Conservation (phyloP, 345 rosid genomes). For the Populus tremula region DNA sequence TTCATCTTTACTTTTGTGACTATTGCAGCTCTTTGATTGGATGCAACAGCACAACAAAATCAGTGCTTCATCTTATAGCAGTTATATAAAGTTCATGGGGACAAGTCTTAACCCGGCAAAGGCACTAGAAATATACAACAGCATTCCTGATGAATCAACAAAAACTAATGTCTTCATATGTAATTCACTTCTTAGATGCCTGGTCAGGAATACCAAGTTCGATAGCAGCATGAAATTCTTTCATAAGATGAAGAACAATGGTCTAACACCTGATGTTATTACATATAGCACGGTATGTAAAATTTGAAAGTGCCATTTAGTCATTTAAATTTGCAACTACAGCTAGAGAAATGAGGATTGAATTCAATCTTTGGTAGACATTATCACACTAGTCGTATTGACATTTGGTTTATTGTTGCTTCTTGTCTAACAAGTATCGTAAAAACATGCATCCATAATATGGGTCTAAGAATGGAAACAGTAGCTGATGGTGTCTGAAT, state of each 20-base stretch:
- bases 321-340: neutral
- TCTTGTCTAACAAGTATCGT: neutral
- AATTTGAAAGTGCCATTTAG: neutral
- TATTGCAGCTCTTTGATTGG: conserved; percentile 81
- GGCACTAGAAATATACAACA: conserved; percentile 68
- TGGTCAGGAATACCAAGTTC: conserved; percentile 67
- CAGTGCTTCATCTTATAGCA: conserved; percentile 64
- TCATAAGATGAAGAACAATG: conserved; percentile 83
- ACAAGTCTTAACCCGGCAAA: conserved; percentile 49
- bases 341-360: neutral
- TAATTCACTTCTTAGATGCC: conserved; percentile 75
- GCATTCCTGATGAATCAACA: conserved; percentile 57
- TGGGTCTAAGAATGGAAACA: too few relatives aligned
- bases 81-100: conserved; percentile 71
- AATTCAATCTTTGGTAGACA: neutral
- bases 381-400: neutral
- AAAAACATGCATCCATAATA: too few relatives aligned
- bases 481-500: too few relatives aligned
- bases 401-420: neutral
- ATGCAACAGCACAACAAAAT: conserved; percentile 72
- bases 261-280: conserved; percentile 72
- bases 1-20: conserved; percentile 12
- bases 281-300: conserved; percentile 76
- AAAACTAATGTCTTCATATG: conserved; percentile 71
- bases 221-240: conserved; percentile 60